Base-by-base conservation (phyloP, 352 stramenopile genomes). In the Thraustochytrium sp. region DNA sequence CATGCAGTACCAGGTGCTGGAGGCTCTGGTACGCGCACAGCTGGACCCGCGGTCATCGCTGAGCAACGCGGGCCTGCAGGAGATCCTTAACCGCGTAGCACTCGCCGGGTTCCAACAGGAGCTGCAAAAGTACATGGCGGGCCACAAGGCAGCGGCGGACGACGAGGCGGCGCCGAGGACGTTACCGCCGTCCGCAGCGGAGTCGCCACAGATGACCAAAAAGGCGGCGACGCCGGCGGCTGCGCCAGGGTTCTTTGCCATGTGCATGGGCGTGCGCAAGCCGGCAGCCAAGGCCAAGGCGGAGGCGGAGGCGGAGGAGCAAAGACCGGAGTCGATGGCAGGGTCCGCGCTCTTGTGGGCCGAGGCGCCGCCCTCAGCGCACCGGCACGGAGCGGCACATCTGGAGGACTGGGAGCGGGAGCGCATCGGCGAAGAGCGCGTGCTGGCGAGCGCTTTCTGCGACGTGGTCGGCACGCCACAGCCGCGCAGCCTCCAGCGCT, bases 1-100 rank as follows among this genome's bases (percentile, higher is more conserved):
- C 21, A 29, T 13, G 9, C 68, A 44, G 21, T 80, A 75, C 31
- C 44, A 80, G 29, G 53, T 80, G 4, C 68, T 80, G 9, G 68
- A 80, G 51, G 68, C 76, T 21, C 51, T 80, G 23, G 68, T 80
- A 8, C 68, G 68, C 34, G 40, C 51, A 13, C 68, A 80, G 34
- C 16, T 80, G 8, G 13, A 64, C 37, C 18, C 16, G 1, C 23
- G 53, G 8, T 11, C 48, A n/a, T 3, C n/a, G 48, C 26, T 80
- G 1, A 18, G 46, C 18, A 55, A 46, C 44, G 23, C 46, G 23
- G 76, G 76, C 29, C 29, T 80, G 21, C 68, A 80, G 16, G 68
- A 80, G 0, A 9, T 80, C 13, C 68, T 80, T 3, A 34, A 80
- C 34, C 46, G 68, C 34, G 68, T 80, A 13, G 51, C 46, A 9